Conservation (phyloP, 257 asterid genomes). For the Nicotiana knightiana region DNA sequence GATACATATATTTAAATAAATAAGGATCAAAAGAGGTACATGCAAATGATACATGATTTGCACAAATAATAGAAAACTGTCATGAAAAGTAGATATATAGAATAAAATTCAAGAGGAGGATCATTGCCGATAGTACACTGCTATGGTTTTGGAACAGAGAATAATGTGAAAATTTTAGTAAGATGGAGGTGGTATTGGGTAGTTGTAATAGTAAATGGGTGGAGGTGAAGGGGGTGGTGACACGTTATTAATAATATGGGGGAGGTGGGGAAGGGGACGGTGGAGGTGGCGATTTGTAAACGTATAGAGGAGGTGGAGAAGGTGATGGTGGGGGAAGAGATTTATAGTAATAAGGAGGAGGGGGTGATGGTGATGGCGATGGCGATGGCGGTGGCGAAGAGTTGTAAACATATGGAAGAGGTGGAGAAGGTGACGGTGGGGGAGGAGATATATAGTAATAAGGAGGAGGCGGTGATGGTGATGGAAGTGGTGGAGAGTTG, state of each 20-base stretch:
- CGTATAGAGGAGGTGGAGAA: neutral
- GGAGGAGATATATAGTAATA: neutral
- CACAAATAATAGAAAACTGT: neutral
- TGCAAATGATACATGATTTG: neutral
- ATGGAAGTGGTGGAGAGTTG: neutral
- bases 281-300: neutral
- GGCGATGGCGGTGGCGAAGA: neutral
- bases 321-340: neutral
- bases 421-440: neutral
- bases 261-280: neutral
- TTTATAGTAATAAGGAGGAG: neutral
- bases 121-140: neutral
- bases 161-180: neutral
- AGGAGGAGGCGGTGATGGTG: neutral
- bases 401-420: neutral
- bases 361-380: neutral
- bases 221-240: neutral
- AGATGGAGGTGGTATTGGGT: neutral
- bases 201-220: neutral
- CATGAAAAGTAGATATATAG: neutral
- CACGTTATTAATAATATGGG: neutral
- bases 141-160: neutral
- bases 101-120: neutral
- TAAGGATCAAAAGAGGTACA: neutral
- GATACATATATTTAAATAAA: neutral